Evolutionary conservation across 805 yeast species (phyloP), one percentile per base, ranked within the genome.

Genomic region (Myxozyma udenii): DNA sequence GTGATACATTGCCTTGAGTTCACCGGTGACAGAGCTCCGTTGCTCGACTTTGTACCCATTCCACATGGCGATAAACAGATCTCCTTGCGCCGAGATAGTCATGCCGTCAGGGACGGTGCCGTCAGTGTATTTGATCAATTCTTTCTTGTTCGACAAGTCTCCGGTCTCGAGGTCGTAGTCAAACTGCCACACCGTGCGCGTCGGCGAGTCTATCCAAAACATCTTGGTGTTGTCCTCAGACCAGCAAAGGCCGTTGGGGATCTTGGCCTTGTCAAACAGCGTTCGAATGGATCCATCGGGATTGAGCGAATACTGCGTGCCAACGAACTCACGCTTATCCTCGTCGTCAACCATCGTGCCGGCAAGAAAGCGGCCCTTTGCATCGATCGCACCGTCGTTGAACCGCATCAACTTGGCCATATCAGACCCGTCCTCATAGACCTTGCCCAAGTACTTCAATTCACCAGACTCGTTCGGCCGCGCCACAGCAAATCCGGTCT

Each of bases 311-410:
- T 77, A 73, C 41, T 83, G 62, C 43, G 73, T 73, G 0, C 96
- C 96, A 48, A 78, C 78, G 7, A 67, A 63, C 14, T 71, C 74
- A 59, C 79, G 80, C 25, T 25, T 28, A 30, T 44, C 46, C 21
- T 44, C 21, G 4, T 14, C 19, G 51, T 80, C n/a, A 30, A 44
- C 28, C 95, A 89, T 89, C 19, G 90, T 74, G 1, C 96, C 96
- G 44, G 86, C 79, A 78, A 86, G 84, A 45, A 88, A 76, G 55
- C 83, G 76, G 0, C 96, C 95, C 62, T 78, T 71, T 2, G 86
- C 84, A 53, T 87, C 89, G 37, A 88, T 78, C 41, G 79, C 77
- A 0, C 96, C 96, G 65, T 89, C 97, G 63, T 89, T 89, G 38
- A 93, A 84, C 62, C 89, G 73, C 65, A 66, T 41, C 67, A 72